Conservation (phyloP, 73 alveolate genomes). For the Paramecium primaurelia region DNA sequence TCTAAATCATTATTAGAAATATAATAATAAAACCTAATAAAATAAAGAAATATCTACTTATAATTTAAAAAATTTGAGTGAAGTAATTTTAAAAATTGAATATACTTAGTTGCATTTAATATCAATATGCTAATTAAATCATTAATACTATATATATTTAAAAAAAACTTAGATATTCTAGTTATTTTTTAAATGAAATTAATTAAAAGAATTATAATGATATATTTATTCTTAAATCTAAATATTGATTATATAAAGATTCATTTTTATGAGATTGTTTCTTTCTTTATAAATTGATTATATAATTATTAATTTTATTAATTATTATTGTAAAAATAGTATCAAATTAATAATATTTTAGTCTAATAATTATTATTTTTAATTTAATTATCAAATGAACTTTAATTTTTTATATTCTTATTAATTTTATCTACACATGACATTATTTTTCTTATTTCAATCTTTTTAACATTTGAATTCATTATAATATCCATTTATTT, state of each 20-base stretch:
- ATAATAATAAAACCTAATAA: background rate
- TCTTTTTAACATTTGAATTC: background rate
- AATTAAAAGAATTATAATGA: background rate
- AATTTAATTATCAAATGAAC: background rate
- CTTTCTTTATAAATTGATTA: background rate
- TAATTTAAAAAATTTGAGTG: background rate
- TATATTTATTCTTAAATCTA: background rate
- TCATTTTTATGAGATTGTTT: too few relatives aligned
- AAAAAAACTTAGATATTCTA: background rate
- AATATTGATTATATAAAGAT: too few relatives aligned
- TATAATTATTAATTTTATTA: background rate
- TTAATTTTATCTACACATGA: background rate
- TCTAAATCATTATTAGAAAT: background rate
- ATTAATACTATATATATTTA: background rate
- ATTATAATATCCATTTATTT: too few relatives aligned
- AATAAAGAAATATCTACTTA: background rate
- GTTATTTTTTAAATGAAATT: background rate
- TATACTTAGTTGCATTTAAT: background rate
- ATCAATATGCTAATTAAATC: background rate
- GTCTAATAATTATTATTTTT: background rate
- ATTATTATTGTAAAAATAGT: background rate
- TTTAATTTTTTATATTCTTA: background rate
- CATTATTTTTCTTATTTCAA: background rate
- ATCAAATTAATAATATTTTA: background rate
- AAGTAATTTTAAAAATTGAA: background rate